phyloP scores from a whole-genome alignment of 1,284 basidiomycete genomes.

The Uromyces viciae-fabae region DNA sequence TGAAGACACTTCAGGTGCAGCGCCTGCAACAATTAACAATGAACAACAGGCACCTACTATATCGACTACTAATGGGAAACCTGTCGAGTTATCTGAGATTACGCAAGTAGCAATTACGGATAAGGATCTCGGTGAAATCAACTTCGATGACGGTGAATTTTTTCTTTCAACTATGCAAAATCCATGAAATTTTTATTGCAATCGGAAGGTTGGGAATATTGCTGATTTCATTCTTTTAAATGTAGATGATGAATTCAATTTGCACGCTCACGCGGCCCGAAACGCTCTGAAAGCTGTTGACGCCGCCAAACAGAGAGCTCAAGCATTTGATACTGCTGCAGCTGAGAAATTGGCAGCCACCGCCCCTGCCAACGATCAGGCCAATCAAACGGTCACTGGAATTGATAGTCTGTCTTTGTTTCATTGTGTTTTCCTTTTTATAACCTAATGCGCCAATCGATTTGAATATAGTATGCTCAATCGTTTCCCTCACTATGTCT shows the following conservation, averaged over 20 bases:
- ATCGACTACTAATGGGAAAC: constrained; percentile 48
- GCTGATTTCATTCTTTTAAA: background rate
- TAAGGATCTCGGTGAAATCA: constrained; percentile 70
- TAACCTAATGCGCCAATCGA: constrained; percentile 4
- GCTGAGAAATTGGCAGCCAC: constrained; percentile 61
- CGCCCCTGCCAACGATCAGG: constrained; percentile 42
- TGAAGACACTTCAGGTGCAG: constrained; percentile 60
- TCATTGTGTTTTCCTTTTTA: no score
- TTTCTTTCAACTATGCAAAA: constrained; percentile 24
- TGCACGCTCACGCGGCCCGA: constrained; percentile 78
- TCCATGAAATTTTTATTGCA: background rate
- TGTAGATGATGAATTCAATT: constrained; percentile 81
- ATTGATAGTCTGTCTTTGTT: constrained; percentile 44
- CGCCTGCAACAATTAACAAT: constrained; percentile 50
- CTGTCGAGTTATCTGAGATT: constrained; percentile 61
- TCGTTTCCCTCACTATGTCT: background rate
- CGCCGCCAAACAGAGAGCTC: constrained; percentile 73
- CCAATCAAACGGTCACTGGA: constrained; percentile 45
- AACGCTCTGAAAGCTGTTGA: constrained; percentile 87
- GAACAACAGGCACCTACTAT: constrained; percentile 55
- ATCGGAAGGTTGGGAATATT: no score
- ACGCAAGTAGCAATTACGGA: constrained; percentile 62
- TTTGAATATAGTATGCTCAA: background rate
- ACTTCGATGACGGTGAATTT: constrained; percentile 81
- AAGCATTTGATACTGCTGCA: constrained; percentile 77